Base-by-base conservation (phyloP, 169 alveolate genomes). In the Eimeria maxima region DNA sequence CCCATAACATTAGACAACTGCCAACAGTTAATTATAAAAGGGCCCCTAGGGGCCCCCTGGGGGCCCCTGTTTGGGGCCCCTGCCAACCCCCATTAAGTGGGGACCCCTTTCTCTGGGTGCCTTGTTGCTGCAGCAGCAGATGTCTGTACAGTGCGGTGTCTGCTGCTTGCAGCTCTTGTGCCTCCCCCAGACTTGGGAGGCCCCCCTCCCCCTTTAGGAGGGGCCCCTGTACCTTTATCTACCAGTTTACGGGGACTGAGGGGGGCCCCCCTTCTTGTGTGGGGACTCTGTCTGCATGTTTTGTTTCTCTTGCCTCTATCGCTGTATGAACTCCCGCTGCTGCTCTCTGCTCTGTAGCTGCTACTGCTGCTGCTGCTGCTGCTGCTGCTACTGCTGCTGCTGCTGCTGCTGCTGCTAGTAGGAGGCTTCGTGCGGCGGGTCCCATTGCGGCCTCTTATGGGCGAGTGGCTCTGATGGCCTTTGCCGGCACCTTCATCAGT, bases 361-460 rank as follows among this genome's bases (percentile, higher is more conserved):
- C n/a, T n/a, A n/a, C 90, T 81, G 65, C 63, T 81, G 90, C 50
- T 47, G 74, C 91, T 83, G 76, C 91, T 83, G 71, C 76, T 83
- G 91, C 91, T 83, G 76, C 74, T 71, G 24, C 83, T 71, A 53
- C 83, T 83, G 53, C 74, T 33, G 76, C 91, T 83, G 91, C 91
- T 57, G 76, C 91, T 83, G 91, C 91, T 83, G 76, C 74, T 50
- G 91, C 74, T 24, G 47, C 57, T 55, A 24, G 55, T 60, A 20
- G 3, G 71, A 55, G 76, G 47, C 76, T 18, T 55, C 57, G 42
- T 4, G 44, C 91, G 91, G 69, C 91, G 91, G 27, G 76, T 83
- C 16, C 91, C 76, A 24, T 57, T 83, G 74, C 91, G 71, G 74
- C 91, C 74, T 44, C 91, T 83, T 11, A 53, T 44, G 91, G 91